Conservation (phyloP, 495 filamentous ascomycete species). For the Podospora pseudocomata region DNA sequence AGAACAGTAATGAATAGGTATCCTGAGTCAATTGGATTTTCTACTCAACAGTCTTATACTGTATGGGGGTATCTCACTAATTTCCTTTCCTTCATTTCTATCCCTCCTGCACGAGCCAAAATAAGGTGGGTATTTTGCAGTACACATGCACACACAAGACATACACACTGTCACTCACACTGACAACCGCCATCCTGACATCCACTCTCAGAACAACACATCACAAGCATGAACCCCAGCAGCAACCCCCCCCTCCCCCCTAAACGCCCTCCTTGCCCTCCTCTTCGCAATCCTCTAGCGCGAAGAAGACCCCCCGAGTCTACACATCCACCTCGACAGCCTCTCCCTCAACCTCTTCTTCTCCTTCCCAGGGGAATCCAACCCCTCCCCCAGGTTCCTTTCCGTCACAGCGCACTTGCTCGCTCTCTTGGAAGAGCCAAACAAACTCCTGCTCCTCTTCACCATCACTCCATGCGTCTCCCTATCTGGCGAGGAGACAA, state of each 20-base stretch:
- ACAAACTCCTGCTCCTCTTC: background rate
- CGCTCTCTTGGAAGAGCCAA: background rate
- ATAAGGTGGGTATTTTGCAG: background rate
- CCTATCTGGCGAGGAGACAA: background rate
- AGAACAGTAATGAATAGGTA: background rate
- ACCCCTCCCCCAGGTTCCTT: background rate
- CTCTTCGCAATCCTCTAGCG: background rate
- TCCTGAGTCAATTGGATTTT: background rate
- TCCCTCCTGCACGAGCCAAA: background rate
- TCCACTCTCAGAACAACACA: background rate
- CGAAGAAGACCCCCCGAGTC: background rate
- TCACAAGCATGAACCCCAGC: background rate
- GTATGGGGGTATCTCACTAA: background rate
- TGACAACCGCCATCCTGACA: background rate
- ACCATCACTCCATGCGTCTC: background rate
- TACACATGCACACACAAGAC: background rate
- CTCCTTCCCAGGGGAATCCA: background rate
- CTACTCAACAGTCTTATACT: background rate
- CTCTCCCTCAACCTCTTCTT: background rate
- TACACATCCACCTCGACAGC: background rate
- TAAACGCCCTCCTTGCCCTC: background rate
- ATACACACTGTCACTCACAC: background rate
- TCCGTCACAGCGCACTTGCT: background rate
- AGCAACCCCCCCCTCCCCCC: background rate
- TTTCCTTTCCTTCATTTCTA: background rate